These are phyloP conservation scores for Pascua guehoae DNA, from an alignment of 1,284 basidiomycete genomes.

Conservation along the genomic window DNA sequence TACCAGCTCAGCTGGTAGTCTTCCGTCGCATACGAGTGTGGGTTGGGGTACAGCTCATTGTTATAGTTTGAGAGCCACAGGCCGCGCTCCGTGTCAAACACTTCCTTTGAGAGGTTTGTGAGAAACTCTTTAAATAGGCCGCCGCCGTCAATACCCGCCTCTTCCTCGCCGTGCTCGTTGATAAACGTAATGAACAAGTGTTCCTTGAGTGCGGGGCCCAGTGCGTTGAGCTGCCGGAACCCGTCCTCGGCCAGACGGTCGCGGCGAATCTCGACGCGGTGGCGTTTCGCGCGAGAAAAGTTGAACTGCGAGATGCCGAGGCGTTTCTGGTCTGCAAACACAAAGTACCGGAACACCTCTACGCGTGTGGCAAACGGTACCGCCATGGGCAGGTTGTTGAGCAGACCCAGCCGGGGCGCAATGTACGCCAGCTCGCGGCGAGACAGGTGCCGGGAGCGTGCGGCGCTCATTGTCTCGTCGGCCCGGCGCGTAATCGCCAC, in stretches of 20 bases:
- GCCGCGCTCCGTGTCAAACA: slow-evolving; percentile 90
- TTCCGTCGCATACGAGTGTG: slow-evolving; percentile 82
- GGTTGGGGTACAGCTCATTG: slow-evolving; percentile 93
- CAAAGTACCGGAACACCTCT: slow-evolving; percentile 80
- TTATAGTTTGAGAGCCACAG: slow-evolving; percentile 86
- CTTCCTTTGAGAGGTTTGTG: slow-evolving; percentile 87
- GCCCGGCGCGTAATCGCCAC: slow-evolving; percentile 23
- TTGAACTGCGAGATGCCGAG: slow-evolving; percentile 34
- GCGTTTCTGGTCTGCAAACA: slow-evolving; percentile 51
- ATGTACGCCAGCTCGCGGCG: slow-evolving; percentile 67
- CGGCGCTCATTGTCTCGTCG: background rate
- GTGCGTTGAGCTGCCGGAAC: slow-evolving; percentile 61
- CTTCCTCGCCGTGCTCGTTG: slow-evolving; percentile 61
- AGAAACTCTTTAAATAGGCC: slow-evolving; percentile 98
- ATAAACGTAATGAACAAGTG: slow-evolving; percentile 83
- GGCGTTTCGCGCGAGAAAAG: background rate
- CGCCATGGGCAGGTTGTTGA: slow-evolving; percentile 95
- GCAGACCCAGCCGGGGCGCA: slow-evolving; percentile 80
- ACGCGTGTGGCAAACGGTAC: slow-evolving; percentile 91
- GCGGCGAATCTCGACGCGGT: slow-evolving; percentile 63
- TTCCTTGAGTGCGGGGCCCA: slow-evolving; percentile 71
- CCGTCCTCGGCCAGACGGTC: slow-evolving; percentile 80
- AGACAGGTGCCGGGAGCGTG: slow-evolving; percentile 9
- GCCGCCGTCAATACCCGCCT: slow-evolving; percentile 68
- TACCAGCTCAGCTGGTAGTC: slow-evolving; percentile 85